Evolutionary conservation across 257 asterid species (phyloP), one percentile per base, ranked within the genome.

Genomic region (Mitragyna speciosa): DNA sequence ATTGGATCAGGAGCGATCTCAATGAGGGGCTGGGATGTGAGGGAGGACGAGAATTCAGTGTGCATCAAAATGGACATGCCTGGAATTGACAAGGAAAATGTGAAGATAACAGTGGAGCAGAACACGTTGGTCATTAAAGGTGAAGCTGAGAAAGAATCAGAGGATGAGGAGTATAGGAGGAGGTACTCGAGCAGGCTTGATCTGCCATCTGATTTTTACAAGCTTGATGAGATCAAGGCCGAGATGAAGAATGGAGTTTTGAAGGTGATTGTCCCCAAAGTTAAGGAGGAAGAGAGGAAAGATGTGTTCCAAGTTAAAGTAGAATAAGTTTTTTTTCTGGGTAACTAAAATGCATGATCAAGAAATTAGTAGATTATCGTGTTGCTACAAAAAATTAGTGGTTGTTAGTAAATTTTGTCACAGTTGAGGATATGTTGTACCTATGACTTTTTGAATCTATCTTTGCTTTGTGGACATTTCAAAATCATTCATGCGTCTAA

Each of bases 11-110:
- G 73, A 14, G 56, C 61, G 0, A 72, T 75, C 11, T 11, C 65
- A 4, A 63, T 78, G 31, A 82, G 91, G 65, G 88, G 83, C 12
- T 88, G 88, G 91, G 86, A 85, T 39, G 80, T 80, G 68, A 76
- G 41, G 71, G 91, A 88, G 66, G 91, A 84, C 4, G 79, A 85
- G 12, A 33, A 82, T 0, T 85, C 83, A 0, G 72, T 88, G 47
- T 76, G 72, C 14, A 43, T 88, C 39, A 56, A 76, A 47, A 83
- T 86, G 84, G 91, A 88, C 66, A 88, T 88, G 91, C 89, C 91
- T 0, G 91, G 91, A 1, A 56, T 88, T 3, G 88, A 84, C 79
- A 86, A 86, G 75, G 89, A 86, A 26, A 75, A 86, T 5, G 91
- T 86, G 15, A 88, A 88, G 79, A 59, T 86, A 1, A 16, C 82